Base-by-base conservation (phyloP, 108 stramenopile species). In the Skeletonema menzelii region DNA sequence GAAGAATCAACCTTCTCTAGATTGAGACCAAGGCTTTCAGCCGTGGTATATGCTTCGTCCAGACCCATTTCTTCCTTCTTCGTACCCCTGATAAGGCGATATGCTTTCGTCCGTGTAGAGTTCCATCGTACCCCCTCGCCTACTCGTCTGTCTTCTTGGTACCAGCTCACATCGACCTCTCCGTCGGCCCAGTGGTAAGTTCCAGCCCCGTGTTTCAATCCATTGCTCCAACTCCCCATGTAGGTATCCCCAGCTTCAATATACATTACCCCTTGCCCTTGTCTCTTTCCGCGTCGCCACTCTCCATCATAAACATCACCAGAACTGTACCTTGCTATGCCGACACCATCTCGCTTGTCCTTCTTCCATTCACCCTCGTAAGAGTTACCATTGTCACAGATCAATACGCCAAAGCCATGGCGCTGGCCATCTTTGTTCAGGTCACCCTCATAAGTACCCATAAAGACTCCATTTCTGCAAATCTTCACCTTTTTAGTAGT, bases 281-380 rank as follows among this genome's bases (percentile, higher is more conserved):
- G 73, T 34, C 80, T 58, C 69, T 70, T 75, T 19, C 80, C 80
- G 2, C 60, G 58, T 7, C 49, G 34, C 80, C 80, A 82, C 58
- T 75, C 65, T 34, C 80, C 80, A 58, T 82, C 80, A 44, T 82
- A 82, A 0, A 82, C 74, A 82, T 82, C 80, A 26, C 80, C 80
- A n/a, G 73, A 75, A 38, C 80, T 75, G 37, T 82, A 82, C n/a
- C 74, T 31, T 15, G 80, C 80, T 28, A 75, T 71, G 24, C 80
- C 80, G 10, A 82, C 57, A 42, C 80, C 80, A 58, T 82, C 80
- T n/a, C 80, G 73, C 58, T 82, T 82, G 34, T 82, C 80, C 40
- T 71, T 75, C 70, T 71, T 75, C 80, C 80, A 82, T 56, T 82
- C 80, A 34, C 80, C 80, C 57, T 82, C 80, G 69, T 82, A 82